Evolutionary conservation across 305 asterid species (phyloP).

Genomic region (Fraxinus sp.): DNA sequence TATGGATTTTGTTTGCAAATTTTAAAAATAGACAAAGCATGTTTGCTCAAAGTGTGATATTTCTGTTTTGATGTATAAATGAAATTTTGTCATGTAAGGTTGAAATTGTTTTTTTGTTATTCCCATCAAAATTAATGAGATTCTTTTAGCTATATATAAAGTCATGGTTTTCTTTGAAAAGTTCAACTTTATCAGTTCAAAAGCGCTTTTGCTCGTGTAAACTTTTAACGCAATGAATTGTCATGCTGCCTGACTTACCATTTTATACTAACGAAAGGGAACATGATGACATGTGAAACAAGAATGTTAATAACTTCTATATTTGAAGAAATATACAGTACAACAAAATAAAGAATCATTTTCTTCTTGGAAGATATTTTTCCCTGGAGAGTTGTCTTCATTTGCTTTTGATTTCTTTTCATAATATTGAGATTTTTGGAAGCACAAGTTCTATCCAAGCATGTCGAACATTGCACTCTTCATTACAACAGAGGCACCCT

Average conservation of each 20-base stretch:
- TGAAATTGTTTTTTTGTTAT: neutral
- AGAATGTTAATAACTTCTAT: neutral
- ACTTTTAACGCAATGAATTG: too few species aligned
- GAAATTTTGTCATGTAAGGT: neutral
- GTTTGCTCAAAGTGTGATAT: conserved; percentile 14
- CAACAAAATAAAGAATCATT: neutral
- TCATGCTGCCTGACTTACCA: neutral
- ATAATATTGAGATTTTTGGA: neutral
- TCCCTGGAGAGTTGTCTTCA: neutral
- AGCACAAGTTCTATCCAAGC: conserved; percentile 31
- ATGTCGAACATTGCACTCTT: conserved; percentile 57
- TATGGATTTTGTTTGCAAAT: neutral
- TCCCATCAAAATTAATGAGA: neutral
- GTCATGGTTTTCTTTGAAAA: neutral
- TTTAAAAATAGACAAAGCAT: neutral
- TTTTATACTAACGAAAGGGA: neutral
- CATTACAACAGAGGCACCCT: conserved; percentile 44
- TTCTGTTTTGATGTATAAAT: neutral
- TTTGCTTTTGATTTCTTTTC: neutral
- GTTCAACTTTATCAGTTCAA: neutral
- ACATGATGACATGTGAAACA: neutral
- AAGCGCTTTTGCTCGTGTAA: neutral
- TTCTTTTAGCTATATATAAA: neutral
- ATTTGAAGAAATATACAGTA: neutral
- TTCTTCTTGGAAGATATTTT: neutral